Evolutionary conservation across 768 basidiomycete genomes (phyloP), one percentile per base, ranked within the genome.

Genomic region (Pholiota microspora): DNA sequence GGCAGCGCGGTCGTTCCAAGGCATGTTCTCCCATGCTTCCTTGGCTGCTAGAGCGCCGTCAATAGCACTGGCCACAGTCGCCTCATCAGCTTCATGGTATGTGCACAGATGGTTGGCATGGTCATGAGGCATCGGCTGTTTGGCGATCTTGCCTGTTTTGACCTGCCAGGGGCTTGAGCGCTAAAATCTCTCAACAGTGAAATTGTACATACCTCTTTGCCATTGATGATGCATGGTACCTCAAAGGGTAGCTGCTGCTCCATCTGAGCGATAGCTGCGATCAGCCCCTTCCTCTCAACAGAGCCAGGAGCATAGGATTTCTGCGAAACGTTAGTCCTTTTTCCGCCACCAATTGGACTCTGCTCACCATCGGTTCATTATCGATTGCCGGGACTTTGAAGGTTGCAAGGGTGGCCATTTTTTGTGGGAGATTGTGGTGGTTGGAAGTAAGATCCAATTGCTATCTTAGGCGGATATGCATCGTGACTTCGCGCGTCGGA

Each of bases 1-100:
- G 34, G 97, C 93, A 2, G 97, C 97, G 31, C 95, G 85, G 70
- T 99, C 97, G 67, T 82, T 88, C 96, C 95, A 99, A 0, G 96
- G 94, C 79, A 98, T 75, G 45, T 81, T 78, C 75, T 98, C 97
- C 97, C 97, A 99, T 48, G 82, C 84, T 13, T 74, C 74, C 71
- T 94, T 96, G 15, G 93, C 95, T 8, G 82, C 82, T 32, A 98
- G 81, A 10, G 95, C 91, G 29, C 89, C 89, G 21, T 89, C 84
- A 60, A 99, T 96, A 16, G 97, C 97, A 51, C 75, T 73, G 6
- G 80, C 69, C 40, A 98, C 83, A 2, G 84, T 84, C 21, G 81
- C 84, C 38, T 84, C 77, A 55, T 94, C 89, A 10, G 95, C 94
- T 70, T 94, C 86, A 63, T 96, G 91, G 71, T 95, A 98, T 13